Conservation (phyloP, 106 monocot genomes). For the Ottelia alismoides region DNA sequence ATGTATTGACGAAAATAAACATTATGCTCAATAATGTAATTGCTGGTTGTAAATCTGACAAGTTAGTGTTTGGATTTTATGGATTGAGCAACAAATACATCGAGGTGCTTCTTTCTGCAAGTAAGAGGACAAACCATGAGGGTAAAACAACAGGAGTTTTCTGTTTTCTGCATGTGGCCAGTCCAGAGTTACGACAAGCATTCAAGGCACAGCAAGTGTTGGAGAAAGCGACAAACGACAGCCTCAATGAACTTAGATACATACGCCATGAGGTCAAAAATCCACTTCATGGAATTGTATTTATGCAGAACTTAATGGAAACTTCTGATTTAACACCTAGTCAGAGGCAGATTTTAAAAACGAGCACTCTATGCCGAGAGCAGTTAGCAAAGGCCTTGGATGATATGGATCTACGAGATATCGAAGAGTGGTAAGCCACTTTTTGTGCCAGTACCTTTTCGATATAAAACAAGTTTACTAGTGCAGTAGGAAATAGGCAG, state of each 20-base stretch:
- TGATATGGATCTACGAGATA: conserved; percentile 66
- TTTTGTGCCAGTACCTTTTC: too few relatives aligned
- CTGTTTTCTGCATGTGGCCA: conserved; percentile 77
- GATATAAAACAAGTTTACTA: too few relatives aligned
- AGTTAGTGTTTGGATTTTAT: conserved; percentile 59
- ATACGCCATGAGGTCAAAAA: conserved; percentile 54
- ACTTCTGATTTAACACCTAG: conserved; percentile 42
- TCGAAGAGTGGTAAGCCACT: conserved; percentile 77
- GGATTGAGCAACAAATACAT: conserved; percentile 47
- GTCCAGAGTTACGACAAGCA: conserved; percentile 65
- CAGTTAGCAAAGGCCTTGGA: conserved; percentile 61
- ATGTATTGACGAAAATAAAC: conserved; percentile 47
- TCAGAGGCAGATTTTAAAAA: conserved; percentile 49
- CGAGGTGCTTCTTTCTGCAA: conserved; percentile 54
- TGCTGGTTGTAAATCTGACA: conserved; percentile 47
- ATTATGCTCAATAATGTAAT: conserved; percentile 55
- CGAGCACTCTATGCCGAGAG: conserved; percentile 45
- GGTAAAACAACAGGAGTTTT: conserved; percentile 61
- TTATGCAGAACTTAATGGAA: conserved; percentile 49
- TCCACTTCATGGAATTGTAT: conserved; percentile 58
- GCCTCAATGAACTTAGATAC: conserved; percentile 49
- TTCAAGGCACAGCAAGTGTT: conserved; percentile 53
- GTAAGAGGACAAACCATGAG: conserved; percentile 48
- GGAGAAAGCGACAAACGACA: conserved; percentile 43
- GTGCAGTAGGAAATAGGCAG: too few relatives aligned